Percentiles rank a stretch among this genome's conserved stretches.
phyloP scores from a whole-genome alignment of 345 rosid genomes.

The Syzygium aqueum region DNA sequence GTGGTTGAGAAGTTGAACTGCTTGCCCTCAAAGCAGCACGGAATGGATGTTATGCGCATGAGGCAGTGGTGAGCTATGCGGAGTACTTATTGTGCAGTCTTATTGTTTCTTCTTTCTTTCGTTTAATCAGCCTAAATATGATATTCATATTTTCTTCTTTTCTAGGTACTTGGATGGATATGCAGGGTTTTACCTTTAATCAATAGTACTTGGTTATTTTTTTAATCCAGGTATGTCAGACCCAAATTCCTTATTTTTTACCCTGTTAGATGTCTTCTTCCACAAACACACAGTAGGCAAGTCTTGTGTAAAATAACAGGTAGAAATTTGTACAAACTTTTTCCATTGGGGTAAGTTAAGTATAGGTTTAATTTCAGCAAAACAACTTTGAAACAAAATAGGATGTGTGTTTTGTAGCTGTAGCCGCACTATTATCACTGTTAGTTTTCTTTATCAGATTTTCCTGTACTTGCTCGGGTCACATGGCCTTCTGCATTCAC shows the following conservation, averaged over 20 bases:
- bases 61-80: conserved; percentile 51
- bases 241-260: neutral
- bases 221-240: conserved; percentile 57
- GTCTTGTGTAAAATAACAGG: neutral
- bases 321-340: neutral
- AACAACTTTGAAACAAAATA: neutral
- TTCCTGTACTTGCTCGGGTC: neutral
- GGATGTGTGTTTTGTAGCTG: neutral
- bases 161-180: conserved; percentile 82
- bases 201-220: conserved; percentile 68
- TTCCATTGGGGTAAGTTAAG: neutral
- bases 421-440: neutral
- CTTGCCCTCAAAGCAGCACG: conserved; percentile 71
- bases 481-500: neutral
- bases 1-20: conserved; percentile 58
- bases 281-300: neutral
- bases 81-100: neutral
- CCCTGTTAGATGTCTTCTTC: neutral
- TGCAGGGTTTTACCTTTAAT: conserved; percentile 70
- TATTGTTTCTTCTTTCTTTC: neutral
- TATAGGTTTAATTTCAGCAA: neutral
- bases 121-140: neutral
- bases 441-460: neutral
- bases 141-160: neutral
- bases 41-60: conserved; percentile 85